A percentile compares a stretch with the other conserved stretches of the same genome.
phyloP scores from a whole-genome alignment of 129 eudicot species.

The Saposhnikovia divaricata region DNA sequence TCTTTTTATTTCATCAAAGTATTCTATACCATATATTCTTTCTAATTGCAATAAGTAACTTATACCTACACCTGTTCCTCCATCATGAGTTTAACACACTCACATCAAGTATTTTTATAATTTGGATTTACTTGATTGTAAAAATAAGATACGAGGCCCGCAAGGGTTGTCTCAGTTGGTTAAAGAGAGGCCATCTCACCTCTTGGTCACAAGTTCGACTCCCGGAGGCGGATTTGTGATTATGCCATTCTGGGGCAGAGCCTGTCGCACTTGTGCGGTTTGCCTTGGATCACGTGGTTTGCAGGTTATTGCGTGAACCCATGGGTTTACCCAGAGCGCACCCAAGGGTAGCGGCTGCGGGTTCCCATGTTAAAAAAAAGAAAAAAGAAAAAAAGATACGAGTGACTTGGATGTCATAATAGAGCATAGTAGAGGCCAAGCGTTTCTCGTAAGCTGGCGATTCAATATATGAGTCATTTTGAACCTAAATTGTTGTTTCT shows the following conservation, averaged over 20 bases:
- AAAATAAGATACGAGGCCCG: background rate
- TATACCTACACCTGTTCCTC: background rate
- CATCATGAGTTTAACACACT: background rate
- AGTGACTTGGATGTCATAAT: background rate
- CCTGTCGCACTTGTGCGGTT: no score
- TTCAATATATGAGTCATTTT: background rate
- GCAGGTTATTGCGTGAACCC: no score
- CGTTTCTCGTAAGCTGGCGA: background rate
- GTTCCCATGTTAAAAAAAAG: no score
- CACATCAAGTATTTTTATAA: background rate
- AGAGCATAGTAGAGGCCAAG: background rate
- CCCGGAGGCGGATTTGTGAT: no score
- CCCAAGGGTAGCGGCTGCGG: no score
- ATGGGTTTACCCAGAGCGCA: no score
- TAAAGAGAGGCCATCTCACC: no score
- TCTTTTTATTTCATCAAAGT: background rate
- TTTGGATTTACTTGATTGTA: background rate
- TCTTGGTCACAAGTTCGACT: no score
- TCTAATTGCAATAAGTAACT: background rate
- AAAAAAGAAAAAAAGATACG: background rate
- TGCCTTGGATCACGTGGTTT: no score
- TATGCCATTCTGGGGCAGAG: no score
- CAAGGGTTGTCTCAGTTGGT: no score
- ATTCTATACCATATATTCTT: background rate
- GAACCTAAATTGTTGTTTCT: background rate